These are phyloP conservation scores for Fusarium tanahbumbuense DNA, from an alignment of 2,329 filamentous ascomycete species.

Conservation along the genomic window DNA sequence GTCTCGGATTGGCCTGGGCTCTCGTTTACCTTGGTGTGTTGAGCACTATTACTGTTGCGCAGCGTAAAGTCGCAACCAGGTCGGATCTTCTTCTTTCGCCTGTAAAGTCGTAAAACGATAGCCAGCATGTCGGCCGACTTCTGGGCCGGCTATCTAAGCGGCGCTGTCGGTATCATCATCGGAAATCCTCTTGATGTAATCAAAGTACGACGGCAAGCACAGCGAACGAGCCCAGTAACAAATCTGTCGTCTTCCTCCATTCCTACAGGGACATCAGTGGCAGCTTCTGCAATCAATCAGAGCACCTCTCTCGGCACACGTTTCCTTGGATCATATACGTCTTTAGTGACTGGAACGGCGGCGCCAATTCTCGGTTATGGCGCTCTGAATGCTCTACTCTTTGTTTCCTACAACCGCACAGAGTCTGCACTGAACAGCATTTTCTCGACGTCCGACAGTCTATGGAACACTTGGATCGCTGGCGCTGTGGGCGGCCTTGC, in stretches of 20 bases:
- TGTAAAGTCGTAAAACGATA: conserved; percentile 12
- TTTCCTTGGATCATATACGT: conserved; percentile 47
- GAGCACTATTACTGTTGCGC: conserved; percentile 40
- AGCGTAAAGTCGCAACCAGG: conserved; percentile 35
- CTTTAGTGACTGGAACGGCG: conserved; percentile 73
- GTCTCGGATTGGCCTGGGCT: conserved; percentile 41
- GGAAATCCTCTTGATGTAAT: conserved; percentile 85
- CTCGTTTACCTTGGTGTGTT: conserved; percentile 42
- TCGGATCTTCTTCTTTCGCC: conserved; percentile 18
- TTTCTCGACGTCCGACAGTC: conserved; percentile 55
- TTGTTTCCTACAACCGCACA: conserved; percentile 90
- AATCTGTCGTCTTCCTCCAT: conserved; percentile 25
- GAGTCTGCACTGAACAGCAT: conserved; percentile 68
- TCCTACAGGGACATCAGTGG: conserved; percentile 8
- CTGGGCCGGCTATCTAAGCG: conserved; percentile 91
- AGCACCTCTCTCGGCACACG: conserved; percentile 17
- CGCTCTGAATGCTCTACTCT: conserved; percentile 89
- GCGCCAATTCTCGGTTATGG: conserved; percentile 92
- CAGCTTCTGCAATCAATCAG: conserved; percentile 16
- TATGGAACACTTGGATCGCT: conserved; percentile 79
- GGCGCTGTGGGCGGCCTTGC: conserved; percentile 85
- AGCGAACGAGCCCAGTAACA: conserved; percentile 18
- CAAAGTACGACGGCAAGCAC: conserved; percentile 76
- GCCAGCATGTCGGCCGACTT: conserved; percentile 85
- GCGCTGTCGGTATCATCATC: conserved; percentile 85